Conservation (phyloP, 2,329 filamentous ascomycete species). For the Fusarium sp. region DNA sequence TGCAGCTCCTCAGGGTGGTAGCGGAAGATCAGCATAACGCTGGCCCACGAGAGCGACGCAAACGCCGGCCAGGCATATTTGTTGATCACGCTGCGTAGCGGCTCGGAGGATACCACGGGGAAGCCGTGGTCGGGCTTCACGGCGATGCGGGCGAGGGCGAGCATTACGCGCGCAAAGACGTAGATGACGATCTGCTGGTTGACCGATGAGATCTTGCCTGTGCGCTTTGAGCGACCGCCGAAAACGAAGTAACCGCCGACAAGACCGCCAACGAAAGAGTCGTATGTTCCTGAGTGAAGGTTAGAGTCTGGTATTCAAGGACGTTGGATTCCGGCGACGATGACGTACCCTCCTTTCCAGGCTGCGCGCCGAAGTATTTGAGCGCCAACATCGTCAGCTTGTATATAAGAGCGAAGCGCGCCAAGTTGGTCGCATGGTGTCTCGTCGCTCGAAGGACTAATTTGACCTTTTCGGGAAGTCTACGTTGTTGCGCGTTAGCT, state of each 20-base stretch:
- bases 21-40: constrained; percentile 95
- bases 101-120: constrained; percentile 63
- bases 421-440: constrained; percentile 91
- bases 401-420: constrained; percentile 91
- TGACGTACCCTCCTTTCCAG: constrained; percentile 68
- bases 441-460: constrained; percentile 88
- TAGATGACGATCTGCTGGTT: constrained; percentile 99
- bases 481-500: constrained; percentile 46
- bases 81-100: constrained; percentile 64
- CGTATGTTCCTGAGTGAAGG: constrained; percentile 69
- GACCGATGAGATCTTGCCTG: constrained; percentile 79
- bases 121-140: constrained; percentile 73
- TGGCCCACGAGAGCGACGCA: constrained; percentile 89
- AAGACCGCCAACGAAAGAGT: constrained; percentile 88
- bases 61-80: constrained; percentile 92
- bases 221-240: constrained; percentile 73
- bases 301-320: not conserved
- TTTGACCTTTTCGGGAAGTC: constrained; percentile 78
- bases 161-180: constrained; percentile 90
- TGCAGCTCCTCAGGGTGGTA: constrained; percentile 93
- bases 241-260: constrained; percentile 95
- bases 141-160: constrained; percentile 85
- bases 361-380: constrained; percentile 69
- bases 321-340: constrained; percentile 41
- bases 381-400: constrained; percentile 84